phyloP scores from a whole-genome alignment of 805 yeast genomes.

The Hanseniaspora valbyensis region DNA sequence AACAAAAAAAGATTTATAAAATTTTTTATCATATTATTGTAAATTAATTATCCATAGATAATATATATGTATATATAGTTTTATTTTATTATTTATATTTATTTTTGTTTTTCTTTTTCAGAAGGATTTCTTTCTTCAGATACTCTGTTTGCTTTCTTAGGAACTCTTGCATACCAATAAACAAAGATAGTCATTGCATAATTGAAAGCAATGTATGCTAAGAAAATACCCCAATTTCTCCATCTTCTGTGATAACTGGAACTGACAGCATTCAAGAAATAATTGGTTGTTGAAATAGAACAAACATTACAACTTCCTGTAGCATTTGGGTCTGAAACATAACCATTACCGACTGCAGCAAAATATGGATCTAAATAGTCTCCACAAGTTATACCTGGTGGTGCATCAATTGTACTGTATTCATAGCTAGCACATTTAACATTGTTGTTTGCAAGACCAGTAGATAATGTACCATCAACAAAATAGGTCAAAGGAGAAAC shows the following conservation, averaged over 20 bases:
- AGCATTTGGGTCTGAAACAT: slow-evolving; percentile 35
- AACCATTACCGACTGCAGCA: slow-evolving; percentile 35
- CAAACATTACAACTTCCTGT: slow-evolving; percentile 52
- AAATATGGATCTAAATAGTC: slow-evolving; percentile 37
- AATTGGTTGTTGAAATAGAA: slow-evolving; percentile 43
- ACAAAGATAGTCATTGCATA: slow-evolving; percentile 33
- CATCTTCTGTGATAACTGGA: slow-evolving; percentile 34
- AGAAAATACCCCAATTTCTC: slow-evolving; percentile 52
- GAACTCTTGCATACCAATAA: slow-evolving; percentile 65
- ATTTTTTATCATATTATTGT: too few relatives aligned
- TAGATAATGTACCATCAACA: slow-evolving; percentile 42
- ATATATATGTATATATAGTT: too few relatives aligned
- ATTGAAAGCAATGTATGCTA: slow-evolving; percentile 41
- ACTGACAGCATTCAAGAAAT: slow-evolving; percentile 41
- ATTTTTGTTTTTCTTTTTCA: too few relatives aligned
- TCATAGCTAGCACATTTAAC: slow-evolving; percentile 43
- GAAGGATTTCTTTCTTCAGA: slow-evolving; percentile 13
- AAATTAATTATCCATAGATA: too few relatives aligned
- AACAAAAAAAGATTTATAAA: too few relatives aligned
- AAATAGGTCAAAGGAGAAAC: slow-evolving; percentile 60
- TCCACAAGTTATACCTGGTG: slow-evolving; percentile 47
- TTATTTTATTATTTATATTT: too few relatives aligned
- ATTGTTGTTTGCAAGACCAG: slow-evolving; percentile 42
- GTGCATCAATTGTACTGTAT: slow-evolving; percentile 39
- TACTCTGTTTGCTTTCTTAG: slow-evolving; percentile 34